Percentiles rank a stretch among this genome's conserved stretches.
Conservation (phyloP, 1,284 basidiomycete species). For the Malassezia restricta region DNA sequence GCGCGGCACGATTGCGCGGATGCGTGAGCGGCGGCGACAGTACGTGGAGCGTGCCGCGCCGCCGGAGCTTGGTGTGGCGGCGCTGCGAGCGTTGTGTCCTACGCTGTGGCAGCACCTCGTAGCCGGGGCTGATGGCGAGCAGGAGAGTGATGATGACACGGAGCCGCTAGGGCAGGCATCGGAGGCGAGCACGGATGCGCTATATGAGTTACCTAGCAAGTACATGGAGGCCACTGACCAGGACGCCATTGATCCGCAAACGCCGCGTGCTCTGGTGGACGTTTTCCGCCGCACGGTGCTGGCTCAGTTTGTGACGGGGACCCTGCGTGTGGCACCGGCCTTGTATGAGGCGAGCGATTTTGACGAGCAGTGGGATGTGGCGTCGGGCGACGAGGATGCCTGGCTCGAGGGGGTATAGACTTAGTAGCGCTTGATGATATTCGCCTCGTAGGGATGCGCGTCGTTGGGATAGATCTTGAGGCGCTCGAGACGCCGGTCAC, state of each 20-base stretch:
- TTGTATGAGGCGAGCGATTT: constrained; percentile 13
- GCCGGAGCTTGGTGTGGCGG: background rate
- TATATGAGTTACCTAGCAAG: background rate
- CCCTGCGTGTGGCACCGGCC: background rate
- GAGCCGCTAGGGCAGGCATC: too few species aligned
- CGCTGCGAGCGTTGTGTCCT: background rate
- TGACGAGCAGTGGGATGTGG: constrained; percentile 12
- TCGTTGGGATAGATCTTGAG: constrained; percentile 40
- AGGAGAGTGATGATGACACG: background rate
- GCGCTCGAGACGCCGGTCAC: constrained; percentile 39
- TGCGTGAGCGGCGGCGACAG: constrained; percentile 9
- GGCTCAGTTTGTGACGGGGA: constrained; percentile 11
- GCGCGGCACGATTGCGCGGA: background rate
- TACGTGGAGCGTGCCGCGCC: constrained; percentile 1
- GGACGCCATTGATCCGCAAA: background rate
- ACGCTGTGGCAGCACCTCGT: constrained; percentile 3
- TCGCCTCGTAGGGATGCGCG: constrained; percentile 36
- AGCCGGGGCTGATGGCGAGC: constrained; percentile 6
- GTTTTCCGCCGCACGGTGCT: constrained; percentile 4
- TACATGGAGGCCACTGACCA: constrained; percentile 7
- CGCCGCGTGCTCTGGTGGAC: background rate
- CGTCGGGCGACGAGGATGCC: constrained; percentile 2
- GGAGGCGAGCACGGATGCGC: too few species aligned
- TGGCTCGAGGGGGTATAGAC: constrained; percentile 13
- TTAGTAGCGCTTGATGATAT: constrained; percentile 19